These are phyloP conservation scores for Saturnispora dispora DNA, from an alignment of 805 yeast species.

Conservation along the genomic window DNA sequence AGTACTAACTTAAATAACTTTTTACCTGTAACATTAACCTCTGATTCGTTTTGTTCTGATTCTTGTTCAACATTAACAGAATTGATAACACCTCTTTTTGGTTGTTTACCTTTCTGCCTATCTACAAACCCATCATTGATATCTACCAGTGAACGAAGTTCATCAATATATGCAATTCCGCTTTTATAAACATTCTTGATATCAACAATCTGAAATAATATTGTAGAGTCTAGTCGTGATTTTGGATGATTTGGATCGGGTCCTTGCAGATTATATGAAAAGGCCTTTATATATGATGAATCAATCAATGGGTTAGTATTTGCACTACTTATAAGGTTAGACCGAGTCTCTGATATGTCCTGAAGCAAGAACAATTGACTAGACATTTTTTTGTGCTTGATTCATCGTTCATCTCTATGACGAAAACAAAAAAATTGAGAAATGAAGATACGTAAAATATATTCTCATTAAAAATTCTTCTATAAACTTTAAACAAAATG, in stretches of 20 bases:
- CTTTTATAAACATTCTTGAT: slow-evolving; percentile 47
- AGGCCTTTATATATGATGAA: slow-evolving; percentile 3
- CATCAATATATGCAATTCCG: slow-evolving; percentile 44
- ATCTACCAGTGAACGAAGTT: slow-evolving; percentile 41
- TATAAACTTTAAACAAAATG: not conserved
- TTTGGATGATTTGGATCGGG: slow-evolving; percentile 2
- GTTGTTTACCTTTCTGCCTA: slow-evolving; percentile 29
- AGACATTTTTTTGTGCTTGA: not conserved
- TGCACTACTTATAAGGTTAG: not conserved
- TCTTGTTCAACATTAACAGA: slow-evolving; percentile 38
- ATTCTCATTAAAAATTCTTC: not conserved
- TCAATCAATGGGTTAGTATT: not conserved
- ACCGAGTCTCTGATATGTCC: slow-evolving; percentile 7
- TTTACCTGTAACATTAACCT: not conserved
- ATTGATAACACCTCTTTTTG: slow-evolving; percentile 30
- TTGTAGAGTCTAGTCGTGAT: not conserved
- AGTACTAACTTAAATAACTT: slow-evolving; percentile 44
- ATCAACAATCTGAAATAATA: slow-evolving; percentile 48
- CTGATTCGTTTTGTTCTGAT: slow-evolving; percentile 1
- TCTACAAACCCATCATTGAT: slow-evolving; percentile 55
- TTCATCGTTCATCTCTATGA: not conserved
- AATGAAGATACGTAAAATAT: not conserved
- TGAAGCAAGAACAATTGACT: slow-evolving; percentile 1
- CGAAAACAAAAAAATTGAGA: not conserved
- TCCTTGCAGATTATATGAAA: slow-evolving; percentile 8